Evolutionary conservation across 2,329 filamentous ascomycete species (phyloP).

Genomic region (Colletotrichum endophyticum): DNA sequence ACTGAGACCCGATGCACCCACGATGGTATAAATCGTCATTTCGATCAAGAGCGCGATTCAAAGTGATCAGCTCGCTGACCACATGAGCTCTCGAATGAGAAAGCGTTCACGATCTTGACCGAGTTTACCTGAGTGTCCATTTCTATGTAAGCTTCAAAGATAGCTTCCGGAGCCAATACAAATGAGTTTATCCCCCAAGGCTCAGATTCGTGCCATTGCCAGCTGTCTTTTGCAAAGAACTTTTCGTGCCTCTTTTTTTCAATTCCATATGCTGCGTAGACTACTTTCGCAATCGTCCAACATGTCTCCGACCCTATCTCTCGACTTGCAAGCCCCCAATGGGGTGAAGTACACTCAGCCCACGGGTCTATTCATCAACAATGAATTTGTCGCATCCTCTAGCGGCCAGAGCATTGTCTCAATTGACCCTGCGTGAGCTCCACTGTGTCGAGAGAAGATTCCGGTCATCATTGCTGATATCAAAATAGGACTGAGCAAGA

Average conservation of each 20-base stretch:
- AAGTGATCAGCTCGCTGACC: neutral
- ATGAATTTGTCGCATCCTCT: constrained; percentile 70
- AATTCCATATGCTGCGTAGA: neutral
- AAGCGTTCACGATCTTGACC: neutral
- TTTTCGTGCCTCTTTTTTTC: neutral
- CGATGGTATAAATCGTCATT: neutral
- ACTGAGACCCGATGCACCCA: neutral
- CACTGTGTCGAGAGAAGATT: neutral
- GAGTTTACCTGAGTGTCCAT: neutral
- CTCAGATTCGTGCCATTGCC: neutral
- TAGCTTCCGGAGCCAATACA: neutral
- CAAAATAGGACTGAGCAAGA: neutral
- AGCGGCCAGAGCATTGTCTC: constrained; percentile 60
- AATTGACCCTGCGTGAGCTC: constrained; percentile 57
- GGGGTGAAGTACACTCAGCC: constrained; percentile 71
- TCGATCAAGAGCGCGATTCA: neutral
- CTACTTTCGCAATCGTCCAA: neutral
- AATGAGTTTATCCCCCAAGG: neutral
- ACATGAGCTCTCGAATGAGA: neutral
- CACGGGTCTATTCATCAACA: constrained; percentile 78
- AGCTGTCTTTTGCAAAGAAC: neutral
- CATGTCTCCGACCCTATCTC: constrained; percentile 21
- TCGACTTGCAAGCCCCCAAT: constrained; percentile 72
- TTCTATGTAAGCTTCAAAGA: neutral
- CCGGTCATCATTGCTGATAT: neutral